Percentiles rank a stretch among this genome's conserved stretches.
Evolutionary conservation across 1,284 basidiomycete genomes (phyloP).

Genomic region (Ganoderma sp.): DNA sequence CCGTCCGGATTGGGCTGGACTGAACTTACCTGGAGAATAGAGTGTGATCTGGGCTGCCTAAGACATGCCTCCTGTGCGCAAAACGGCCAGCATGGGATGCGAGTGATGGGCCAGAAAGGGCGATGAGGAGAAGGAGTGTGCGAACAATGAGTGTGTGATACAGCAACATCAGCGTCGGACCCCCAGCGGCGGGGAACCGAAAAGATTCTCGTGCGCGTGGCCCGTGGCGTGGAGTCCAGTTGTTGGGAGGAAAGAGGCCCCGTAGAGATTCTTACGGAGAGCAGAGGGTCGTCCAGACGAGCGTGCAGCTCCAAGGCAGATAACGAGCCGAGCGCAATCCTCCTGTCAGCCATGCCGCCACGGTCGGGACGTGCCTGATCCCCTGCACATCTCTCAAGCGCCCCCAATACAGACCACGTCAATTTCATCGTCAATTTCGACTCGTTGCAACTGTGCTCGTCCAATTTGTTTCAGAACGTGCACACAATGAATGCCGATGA

Average conservation of each 20-base stretch:
- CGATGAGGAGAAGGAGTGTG: constrained; percentile 7
- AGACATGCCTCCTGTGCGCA: constrained; percentile 16
- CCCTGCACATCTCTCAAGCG: not conserved
- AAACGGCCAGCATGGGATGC: not conserved
- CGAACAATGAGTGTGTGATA: constrained; percentile 6
- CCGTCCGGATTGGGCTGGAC: not conserved
- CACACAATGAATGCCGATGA: not conserved
- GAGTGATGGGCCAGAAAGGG: constrained; percentile 9
- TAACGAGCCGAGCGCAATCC: constrained; percentile 26
- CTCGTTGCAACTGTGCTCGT: not conserved
- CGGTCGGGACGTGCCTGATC: not conserved
- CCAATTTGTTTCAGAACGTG: not conserved
- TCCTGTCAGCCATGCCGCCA: constrained; percentile 5
- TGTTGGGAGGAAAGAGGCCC: not conserved
- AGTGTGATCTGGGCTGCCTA: not conserved
- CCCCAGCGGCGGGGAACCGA: not conserved
- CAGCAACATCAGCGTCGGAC: constrained; percentile 12
- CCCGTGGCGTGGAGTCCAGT: not conserved
- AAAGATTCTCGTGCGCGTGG: not conserved
- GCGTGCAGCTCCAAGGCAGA: constrained; percentile 13
- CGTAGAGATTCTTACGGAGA: not conserved
- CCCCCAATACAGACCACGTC: not conserved
- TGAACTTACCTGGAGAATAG: constrained; percentile 24
- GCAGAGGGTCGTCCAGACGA: not conserved
- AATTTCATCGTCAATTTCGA: not conserved